A percentile compares a stretch with the other conserved stretches of the same genome.
Conservation (phyloP, 805 yeast species). For the Yueomyces sp. region DNA sequence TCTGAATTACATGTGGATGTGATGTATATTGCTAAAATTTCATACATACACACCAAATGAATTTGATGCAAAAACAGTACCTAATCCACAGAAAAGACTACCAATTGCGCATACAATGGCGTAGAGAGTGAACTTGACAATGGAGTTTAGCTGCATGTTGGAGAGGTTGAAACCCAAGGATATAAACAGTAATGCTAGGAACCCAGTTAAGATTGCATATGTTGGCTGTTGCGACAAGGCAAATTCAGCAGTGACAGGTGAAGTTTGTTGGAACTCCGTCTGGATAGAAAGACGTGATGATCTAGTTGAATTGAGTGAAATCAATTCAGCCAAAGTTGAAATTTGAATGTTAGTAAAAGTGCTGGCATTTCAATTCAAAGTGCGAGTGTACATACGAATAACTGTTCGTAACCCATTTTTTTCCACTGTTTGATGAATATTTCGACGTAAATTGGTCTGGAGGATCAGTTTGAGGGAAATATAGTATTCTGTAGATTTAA, state of each 20-base stretch:
- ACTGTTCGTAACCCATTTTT: slow-evolving; percentile 11
- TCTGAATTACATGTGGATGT: too few relatives aligned
- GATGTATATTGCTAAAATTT: background rate
- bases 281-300: slow-evolving; percentile 1
- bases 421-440: background rate
- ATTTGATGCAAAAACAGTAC: slow-evolving; percentile 28
- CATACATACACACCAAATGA: slow-evolving; percentile 35
- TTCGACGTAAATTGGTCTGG: too few relatives aligned
- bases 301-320: background rate
- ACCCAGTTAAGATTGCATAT: slow-evolving; percentile 11
- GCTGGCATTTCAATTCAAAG: background rate
- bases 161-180: slow-evolving; percentile 9
- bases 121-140: slow-evolving; percentile 11
- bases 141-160: slow-evolving; percentile 4
- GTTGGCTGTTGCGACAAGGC: slow-evolving; percentile 14
- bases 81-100: slow-evolving; percentile 28
- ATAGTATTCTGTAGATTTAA: too few relatives aligned
- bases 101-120: slow-evolving; percentile 19
- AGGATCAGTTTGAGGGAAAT: too few relatives aligned
- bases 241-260: slow-evolving; percentile 7
- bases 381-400: slow-evolving; percentile 11
- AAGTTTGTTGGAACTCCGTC: slow-evolving; percentile 11
- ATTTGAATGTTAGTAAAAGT: slow-evolving; percentile 2
- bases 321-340: background rate
- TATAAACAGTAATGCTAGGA: slow-evolving; percentile 9